Conservation (phyloP, 371 early-diverging fungal species). For the Mortierella polycephala region DNA sequence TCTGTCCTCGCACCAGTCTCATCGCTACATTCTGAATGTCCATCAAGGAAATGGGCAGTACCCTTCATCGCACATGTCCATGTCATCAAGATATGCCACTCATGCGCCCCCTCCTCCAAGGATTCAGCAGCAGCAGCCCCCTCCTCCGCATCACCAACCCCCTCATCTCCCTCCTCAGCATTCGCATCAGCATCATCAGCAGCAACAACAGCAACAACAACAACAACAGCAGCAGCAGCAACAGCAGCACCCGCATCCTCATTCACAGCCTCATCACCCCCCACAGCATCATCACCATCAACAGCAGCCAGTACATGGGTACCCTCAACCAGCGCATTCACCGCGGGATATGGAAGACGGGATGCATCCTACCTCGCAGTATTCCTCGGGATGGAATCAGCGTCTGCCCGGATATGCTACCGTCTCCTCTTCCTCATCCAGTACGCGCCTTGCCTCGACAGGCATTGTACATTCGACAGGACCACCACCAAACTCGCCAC, state of each 20-base stretch:
- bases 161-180: conserved; percentile 16
- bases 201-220: conserved; percentile 21
- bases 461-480: conserved; percentile 48
- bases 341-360: conserved; percentile 42
- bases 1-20: conserved; percentile 1
- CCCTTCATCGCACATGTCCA: conserved; percentile 38
- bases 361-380: conserved; percentile 32
- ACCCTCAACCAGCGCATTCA: conserved; percentile 18
- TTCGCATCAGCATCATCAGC: conserved; percentile 17
- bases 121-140: conserved; percentile 15
- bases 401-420: conserved; percentile 47
- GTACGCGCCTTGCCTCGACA: conserved; percentile 42
- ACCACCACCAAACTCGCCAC: conserved; percentile 28
- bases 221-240: conserved; percentile 12
- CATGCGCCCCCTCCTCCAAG: conserved; percentile 38
- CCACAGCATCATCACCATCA: conserved; percentile 31
- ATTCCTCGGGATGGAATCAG: conserved; percentile 54
- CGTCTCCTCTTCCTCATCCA: conserved; percentile 38
- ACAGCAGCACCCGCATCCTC: conserved; percentile 9
- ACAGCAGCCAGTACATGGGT: conserved; percentile 14
- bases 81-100: conserved; percentile 49
- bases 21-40: conserved; percentile 25
- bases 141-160: conserved; percentile 5
- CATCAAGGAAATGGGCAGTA: conserved; percentile 36
- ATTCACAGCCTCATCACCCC: conserved; percentile 21